Evolutionary conservation across 2,329 filamentous ascomycete species (phyloP), one percentile per base, ranked within the genome.

Genomic region (Calonectria leucothoes): DNA sequence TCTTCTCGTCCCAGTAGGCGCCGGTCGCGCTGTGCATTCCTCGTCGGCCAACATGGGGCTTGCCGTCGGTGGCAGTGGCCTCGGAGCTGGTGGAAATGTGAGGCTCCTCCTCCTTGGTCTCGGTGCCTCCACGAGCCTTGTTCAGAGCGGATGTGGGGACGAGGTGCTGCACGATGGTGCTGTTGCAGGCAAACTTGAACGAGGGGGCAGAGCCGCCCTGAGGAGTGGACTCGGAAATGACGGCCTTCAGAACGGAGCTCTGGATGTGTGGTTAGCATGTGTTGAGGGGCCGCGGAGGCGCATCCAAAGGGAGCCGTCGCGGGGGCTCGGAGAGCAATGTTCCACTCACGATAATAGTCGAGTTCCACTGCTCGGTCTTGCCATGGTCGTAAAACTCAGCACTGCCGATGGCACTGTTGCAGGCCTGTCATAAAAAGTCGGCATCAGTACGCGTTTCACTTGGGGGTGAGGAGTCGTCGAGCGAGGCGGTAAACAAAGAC

Each of bases 181-280:
- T 97, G 90, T 98, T 98, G 87, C 98, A 95, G 79, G 95, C 95
- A 87, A 96, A 98, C 86, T 98, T 98, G 91, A 93, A 98, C 20
- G 88, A 85, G 6, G 94, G 93, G 31, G 91, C 87, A 33, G 88
- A 85, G 74, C 88, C 87, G 74, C 89, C 86, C 61, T 89, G 83
- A 23, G 91, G 89, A 23, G 90, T 91, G 65, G 93, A 92, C 83
- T 96, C 94, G 78, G 93, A 92, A 85, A 96, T 95, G 77, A 96
- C 89, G 66, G 92, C 89, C 82, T 94, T 92, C 77, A 97, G 92
- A 83, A 96, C 94, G 70, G 89, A 91, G 87, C 93, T 94, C 93
- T 95, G 79, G 70, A 72, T 48, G 25, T n/a, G 35, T 27, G 31
- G 74, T 79, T 66, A 81, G 65, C 72, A 57, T 57, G 48, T n/a